Percentiles rank a stretch among this genome's conserved stretches.
Evolutionary conservation across 805 yeast species (phyloP).

Genomic region (Limtongia smithiae): DNA sequence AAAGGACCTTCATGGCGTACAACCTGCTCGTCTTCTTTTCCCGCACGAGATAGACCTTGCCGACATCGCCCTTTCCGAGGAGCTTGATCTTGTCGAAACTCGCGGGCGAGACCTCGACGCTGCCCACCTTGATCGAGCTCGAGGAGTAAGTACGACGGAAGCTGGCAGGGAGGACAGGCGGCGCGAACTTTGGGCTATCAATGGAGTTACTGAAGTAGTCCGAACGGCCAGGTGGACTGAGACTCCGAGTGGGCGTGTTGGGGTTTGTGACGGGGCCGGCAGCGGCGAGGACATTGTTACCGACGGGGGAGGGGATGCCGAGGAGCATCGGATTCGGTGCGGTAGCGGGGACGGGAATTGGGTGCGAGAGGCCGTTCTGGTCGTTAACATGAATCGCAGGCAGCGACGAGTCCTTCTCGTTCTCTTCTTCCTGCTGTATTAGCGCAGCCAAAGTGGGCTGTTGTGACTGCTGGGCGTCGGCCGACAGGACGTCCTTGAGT

Average conservation of each 20-base stretch:
- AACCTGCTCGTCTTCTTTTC: conserved; percentile 71
- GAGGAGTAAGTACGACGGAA: conserved; percentile 59
- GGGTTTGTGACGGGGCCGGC: too few relatives aligned
- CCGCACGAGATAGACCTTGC: conserved; percentile 87
- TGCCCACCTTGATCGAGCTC: conserved; percentile 67
- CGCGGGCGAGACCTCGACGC: conserved; percentile 77
- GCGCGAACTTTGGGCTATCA: background rate
- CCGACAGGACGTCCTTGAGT: conserved; percentile 38
- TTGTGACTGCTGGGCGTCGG: conserved; percentile 7
- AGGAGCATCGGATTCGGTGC: background rate
- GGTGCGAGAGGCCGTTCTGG: conserved; percentile 4
- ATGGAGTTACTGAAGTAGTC: background rate
- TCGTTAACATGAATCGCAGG: background rate
- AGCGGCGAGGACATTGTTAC: background rate
- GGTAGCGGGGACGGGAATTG: conserved; percentile 7
- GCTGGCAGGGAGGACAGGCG: conserved; percentile 11
- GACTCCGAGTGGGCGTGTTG: too few relatives aligned
- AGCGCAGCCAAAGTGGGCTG: conserved; percentile 2
- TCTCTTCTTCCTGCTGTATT: conserved; percentile 4
- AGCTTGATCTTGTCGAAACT: conserved; percentile 85
- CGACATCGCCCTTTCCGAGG: conserved; percentile 97
- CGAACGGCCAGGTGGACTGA: conserved; percentile 1
- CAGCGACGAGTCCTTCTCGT: background rate
- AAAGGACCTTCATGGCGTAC: conserved; percentile 89
- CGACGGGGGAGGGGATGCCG: conserved; percentile 7